Evolutionary conservation across 73 alveolate genomes (phyloP).

Genomic region (Tetrahymena thermophila): DNA sequence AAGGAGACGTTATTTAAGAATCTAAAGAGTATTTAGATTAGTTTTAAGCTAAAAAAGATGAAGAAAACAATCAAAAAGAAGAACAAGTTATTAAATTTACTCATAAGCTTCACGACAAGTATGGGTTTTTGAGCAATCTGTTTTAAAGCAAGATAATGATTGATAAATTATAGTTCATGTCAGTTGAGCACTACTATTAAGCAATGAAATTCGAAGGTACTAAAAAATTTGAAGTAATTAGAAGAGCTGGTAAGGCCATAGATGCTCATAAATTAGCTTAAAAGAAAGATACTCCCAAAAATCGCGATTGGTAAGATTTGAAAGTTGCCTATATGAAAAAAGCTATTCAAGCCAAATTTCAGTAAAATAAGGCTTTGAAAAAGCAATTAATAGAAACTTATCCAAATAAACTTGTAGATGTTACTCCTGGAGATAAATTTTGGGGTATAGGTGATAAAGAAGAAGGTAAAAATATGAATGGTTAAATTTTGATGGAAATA

Average conservation of each 20-base stretch:
- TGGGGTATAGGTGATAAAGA: not conserved
- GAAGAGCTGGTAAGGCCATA: not conserved
- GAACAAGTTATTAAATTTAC: not conserved
- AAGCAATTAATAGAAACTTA: not conserved
- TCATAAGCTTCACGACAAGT: not conserved
- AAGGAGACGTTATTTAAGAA: not conserved
- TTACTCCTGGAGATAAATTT: not conserved
- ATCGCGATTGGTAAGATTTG: not conserved
- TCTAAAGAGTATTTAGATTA: not conserved
- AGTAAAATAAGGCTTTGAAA: not conserved
- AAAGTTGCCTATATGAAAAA: not conserved
- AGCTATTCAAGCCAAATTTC: not conserved
- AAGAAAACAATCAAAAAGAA: not conserved
- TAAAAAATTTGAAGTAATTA: not conserved
- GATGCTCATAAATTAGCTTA: not conserved
- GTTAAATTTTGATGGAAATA: not conserved
- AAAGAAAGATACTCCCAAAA: not conserved
- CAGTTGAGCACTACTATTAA: not conserved
- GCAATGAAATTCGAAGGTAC: not conserved
- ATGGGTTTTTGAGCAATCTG: not conserved
- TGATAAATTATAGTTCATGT: not conserved
- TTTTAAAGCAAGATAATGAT: not conserved
- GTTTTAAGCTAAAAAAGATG: not conserved
- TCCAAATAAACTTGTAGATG: not conserved
- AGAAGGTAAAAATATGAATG: not conserved